Base-by-base conservation (phyloP, 768 basidiomycete species). In the Steccherinum ochraceum region DNA sequence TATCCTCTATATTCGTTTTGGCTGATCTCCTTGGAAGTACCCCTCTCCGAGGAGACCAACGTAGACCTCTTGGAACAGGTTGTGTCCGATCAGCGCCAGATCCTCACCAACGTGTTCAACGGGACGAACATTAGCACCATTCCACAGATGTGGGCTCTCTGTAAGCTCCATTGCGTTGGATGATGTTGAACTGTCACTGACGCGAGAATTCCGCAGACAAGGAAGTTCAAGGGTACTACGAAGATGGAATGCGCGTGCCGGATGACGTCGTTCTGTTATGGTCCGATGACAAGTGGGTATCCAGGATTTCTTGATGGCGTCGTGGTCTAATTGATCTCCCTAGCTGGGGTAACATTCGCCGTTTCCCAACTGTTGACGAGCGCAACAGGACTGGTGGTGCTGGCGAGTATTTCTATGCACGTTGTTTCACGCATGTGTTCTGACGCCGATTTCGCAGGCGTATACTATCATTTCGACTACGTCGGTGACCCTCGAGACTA, bases 311-410 rank as follows among this genome's bases (percentile, higher is more conserved):
- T 50, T 25, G 50, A 40, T 18, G 13, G 47, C 18, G 20, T 42
- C 13, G 19, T 7, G 30, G 30, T 35, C 30, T 16, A 16, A 35
- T 35, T 35, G 30, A 35, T 50, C 3, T 47, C 20, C 18, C 3
- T 48, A 82, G 80, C 64, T 87, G 78, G 76, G 85, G 85, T 2
- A 86, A 86, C 59, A 73, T 87, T 46, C 79, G 83, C 27, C 77
- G 85, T 19, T 79, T 77, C 56, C 81, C 81, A 1, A 58, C 75
- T 5, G 61, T 66, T 4, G 69, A 67, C 13, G 81, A 84, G 58
- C 71, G 79, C 13, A 79, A 79, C 57, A 72, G 83, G 46, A 77
- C 75, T 3, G 86, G 83, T 44, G 83, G 86, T 40, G 79, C 83
- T 23, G 86, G 84, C 27, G 76, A 85, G 4, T 88, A 23, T 18